Percentiles rank a stretch among this genome's conserved stretches.
These are phyloP conservation scores for Dipteronia sinensis DNA, from an alignment of 345 rosid species.

Conservation along the genomic window DNA sequence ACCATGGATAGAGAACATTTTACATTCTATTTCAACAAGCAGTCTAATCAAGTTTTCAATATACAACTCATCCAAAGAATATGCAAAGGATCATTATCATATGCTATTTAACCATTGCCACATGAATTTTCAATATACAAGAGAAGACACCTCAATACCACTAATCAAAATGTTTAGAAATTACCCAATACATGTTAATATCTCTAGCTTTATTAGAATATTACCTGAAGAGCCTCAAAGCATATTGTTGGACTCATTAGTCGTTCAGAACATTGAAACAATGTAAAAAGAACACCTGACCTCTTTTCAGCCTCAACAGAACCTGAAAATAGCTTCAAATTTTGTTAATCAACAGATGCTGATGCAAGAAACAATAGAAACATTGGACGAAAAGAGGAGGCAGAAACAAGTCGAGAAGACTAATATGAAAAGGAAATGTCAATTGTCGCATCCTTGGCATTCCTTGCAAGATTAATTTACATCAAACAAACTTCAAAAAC, in stretches of 20 bases:
- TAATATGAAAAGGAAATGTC: constrained; percentile 5
- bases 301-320: constrained; percentile 44
- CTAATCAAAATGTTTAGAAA: background rate
- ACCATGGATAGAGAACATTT: background rate
- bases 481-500: background rate
- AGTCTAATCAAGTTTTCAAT: background rate
- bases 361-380: background rate
- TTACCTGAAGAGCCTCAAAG: constrained; percentile 92
- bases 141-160: background rate
- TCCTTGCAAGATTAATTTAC: constrained; percentile 6
- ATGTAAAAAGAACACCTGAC: constrained; percentile 56
- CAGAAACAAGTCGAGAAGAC: constrained; percentile 3
- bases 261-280: constrained; percentile 57
- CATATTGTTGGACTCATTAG: constrained; percentile 55
- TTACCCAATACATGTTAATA: constrained; percentile 14
- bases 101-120: background rate
- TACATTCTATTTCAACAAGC: constrained; percentile 1
- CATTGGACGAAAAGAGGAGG: background rate
- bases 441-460: background rate
- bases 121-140: background rate
- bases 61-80: background rate
- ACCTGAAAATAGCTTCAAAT: constrained; percentile 53
- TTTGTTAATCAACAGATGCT: background rate
- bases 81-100: background rate
- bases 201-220: constrained; percentile 12